Evolutionary conservation across 306 rosid species (phyloP).

Genomic region (Vachellia collinsii): DNA sequence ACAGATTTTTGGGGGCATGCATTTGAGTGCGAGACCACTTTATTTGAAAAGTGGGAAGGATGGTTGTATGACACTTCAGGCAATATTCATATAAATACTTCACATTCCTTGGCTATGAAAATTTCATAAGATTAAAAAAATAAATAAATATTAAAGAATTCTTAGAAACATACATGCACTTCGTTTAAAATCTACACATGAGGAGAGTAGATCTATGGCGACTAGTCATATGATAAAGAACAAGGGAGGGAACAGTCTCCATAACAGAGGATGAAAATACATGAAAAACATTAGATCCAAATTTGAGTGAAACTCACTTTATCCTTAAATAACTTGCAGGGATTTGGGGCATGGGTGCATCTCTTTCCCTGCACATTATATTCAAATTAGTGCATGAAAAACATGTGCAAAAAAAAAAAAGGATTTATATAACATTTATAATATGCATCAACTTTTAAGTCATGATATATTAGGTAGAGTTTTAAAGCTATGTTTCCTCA

Average conservation of each 20-base stretch:
- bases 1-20: conserved; percentile 52
- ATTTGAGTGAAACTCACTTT: conserved; percentile 56
- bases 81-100: not conserved
- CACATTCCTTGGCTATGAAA: not conserved
- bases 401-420: not conserved
- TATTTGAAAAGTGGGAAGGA: not conserved
- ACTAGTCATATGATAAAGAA: not conserved
- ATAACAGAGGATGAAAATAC: not conserved
- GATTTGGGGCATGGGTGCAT: conserved; percentile 65
- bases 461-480: not conserved
- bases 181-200: not conserved
- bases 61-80: not conserved
- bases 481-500: conserved; percentile 49
- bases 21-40: not conserved
- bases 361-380: conserved; percentile 67
- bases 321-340: conserved; percentile 60
- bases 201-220: not conserved
- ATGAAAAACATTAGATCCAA: not conserved
- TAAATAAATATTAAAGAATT: no score
- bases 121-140: not conserved
- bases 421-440: conserved; percentile 3
- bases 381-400: conserved; percentile 30
- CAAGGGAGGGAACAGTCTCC: not conserved
- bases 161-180: not conserved
- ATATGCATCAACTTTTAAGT: conserved; percentile 13